phyloP scores from a whole-genome alignment of 139 green algal genomes.

The Chlamydomonas sphaeroides region DNA sequence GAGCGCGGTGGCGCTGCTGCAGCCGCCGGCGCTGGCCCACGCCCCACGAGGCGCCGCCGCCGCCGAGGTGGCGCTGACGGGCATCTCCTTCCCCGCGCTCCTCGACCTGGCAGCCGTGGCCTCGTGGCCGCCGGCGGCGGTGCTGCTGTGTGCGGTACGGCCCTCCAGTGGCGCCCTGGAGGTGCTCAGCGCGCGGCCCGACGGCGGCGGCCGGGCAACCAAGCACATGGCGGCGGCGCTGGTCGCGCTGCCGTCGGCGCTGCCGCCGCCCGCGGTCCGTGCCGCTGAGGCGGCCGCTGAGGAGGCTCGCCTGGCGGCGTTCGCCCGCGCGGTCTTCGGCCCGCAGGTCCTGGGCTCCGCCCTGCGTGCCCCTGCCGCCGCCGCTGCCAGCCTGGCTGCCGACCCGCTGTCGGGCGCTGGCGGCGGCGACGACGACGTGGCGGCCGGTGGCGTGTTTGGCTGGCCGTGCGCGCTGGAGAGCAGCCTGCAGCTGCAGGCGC shows the following conservation, averaged over 20 bases:
- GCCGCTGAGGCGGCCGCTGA: neutral
- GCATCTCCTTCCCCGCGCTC: constrained; percentile 1
- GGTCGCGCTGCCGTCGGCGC: too few relatives aligned
- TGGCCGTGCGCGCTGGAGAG: constrained; percentile 6
- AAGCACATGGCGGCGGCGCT: too few relatives aligned
- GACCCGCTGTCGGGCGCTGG: neutral
- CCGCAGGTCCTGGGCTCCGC: too few relatives aligned
- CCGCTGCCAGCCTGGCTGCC: neutral
- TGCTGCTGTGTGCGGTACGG: constrained; percentile 7
- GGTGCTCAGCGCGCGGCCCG: neutral
- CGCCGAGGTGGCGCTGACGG: neutral
- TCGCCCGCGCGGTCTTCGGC: too few relatives aligned
- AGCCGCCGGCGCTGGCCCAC: neutral
- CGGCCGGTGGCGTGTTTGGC: constrained; percentile 11
- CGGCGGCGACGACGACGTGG: neutral
- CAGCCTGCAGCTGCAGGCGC: constrained; percentile 20
- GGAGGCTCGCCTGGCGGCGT: neutral
- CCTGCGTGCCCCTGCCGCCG: neutral
- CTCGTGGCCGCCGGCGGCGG: neutral
- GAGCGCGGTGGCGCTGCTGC: constrained; percentile 10
- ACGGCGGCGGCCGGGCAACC: too few relatives aligned
- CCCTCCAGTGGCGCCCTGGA: neutral
- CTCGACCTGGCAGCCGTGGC: neutral
- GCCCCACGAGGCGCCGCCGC: neutral
- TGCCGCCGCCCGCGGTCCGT: neutral